phyloP scores from a whole-genome alignment of 148 eudicot species.

The Camellia sinensis region DNA sequence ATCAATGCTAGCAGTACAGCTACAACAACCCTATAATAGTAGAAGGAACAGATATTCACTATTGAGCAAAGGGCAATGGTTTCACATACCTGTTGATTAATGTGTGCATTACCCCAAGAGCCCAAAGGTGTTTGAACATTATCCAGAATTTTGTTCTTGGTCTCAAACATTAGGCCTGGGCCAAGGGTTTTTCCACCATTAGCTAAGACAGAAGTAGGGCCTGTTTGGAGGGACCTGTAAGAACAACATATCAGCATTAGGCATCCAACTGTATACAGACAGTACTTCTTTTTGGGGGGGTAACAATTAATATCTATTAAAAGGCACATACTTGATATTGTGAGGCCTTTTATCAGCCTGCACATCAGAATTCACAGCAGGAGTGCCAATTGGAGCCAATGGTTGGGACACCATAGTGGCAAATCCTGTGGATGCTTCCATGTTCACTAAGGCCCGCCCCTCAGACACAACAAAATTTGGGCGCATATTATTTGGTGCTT shows the following conservation, averaged over 20 bases:
- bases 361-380: constrained; percentile 45
- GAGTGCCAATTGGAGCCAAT: constrained; percentile 73
- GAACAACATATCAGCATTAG: constrained; percentile 8
- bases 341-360: constrained; percentile 42
- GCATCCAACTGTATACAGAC: constrained; percentile 1
- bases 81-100: constrained; percentile 55
- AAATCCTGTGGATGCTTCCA: constrained; percentile 41
- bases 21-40: neutral
- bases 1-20: neutral
- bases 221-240: constrained; percentile 48
- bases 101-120: constrained; percentile 53
- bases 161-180: constrained; percentile 38
- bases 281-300: neutral
- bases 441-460: constrained; percentile 32
- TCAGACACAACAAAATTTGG: constrained; percentile 33
- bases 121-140: constrained; percentile 47
- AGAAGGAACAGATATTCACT: neutral
- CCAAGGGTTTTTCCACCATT: constrained; percentile 34
- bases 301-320: neutral
- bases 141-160: constrained; percentile 44
- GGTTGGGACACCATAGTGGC: constrained; percentile 42
- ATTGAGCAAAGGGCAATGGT: neutral
- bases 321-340: constrained; percentile 46
- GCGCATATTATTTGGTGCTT: constrained; percentile 31
- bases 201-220: constrained; percentile 31